Base-by-base conservation (phyloP, 306 rosid genomes). In the Prosopis cineraria region DNA sequence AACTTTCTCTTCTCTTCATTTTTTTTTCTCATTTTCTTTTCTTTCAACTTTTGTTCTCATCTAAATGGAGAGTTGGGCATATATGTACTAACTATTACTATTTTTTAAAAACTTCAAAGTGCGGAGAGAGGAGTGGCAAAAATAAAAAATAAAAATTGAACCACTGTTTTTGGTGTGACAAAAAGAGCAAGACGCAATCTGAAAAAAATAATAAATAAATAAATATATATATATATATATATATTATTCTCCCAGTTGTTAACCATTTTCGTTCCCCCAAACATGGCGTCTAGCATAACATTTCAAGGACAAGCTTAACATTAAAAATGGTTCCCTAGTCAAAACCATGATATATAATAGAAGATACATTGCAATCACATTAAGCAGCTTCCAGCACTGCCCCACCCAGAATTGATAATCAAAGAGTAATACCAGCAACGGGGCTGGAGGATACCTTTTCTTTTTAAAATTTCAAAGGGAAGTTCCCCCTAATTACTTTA, bases 351-450 rank as follows among this genome's bases (percentile, higher is more conserved):
- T 58, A 68, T 40, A 9, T 53, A 77, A 75, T 36, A 24, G 59
- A 7, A 73, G 31, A 37, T n/a, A 17, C 25, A 65, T 37, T 78
- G 68, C 40, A 77, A 77, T 76, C 13, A 27, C 4, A 58, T 27
- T 58, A 58, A 58, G 65, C 37, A 66, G 6, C 68, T 14, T 82
- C 76, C 79, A 22, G 31, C 40, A 60, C 65, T 78, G 66, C 73
- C 80, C 81, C 78, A 78, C 72, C 2, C 55, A 60, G 24, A 73
- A 68, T 39, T 73, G 75, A 77, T 17, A 84, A 69, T 59, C 52
- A 48, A 73, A 12, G 39, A 29, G n/a, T 29, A 13, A 14, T 29
- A 24, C 11, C 64, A 56, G 34, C 64, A 56, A 56, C 4, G 17
- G 16, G 34, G 34, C 17, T 10, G 64, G 64, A 56, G 5, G 33